phyloP scores from a whole-genome alignment of 164 flowering plant species.

The grape (Vitis vinifera) region DNA sequence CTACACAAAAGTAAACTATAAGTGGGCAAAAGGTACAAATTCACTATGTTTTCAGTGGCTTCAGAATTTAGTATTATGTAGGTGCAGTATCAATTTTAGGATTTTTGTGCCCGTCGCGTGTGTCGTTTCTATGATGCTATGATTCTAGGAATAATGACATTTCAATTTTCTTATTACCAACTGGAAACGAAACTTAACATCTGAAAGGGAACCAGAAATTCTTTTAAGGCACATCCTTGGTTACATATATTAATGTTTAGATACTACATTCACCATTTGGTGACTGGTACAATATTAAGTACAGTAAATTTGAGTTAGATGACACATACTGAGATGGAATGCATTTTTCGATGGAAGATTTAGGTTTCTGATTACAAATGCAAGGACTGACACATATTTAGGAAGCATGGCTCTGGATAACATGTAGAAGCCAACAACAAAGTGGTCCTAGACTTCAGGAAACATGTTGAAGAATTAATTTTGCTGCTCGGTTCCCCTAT shows the following conservation, averaged over 20 bases:
- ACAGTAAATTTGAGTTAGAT: slow-evolving; percentile 22
- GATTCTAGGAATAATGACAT: too few species aligned
- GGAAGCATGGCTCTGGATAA: slow-evolving; percentile 16
- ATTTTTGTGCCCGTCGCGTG: too few species aligned
- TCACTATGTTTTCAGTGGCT: too few species aligned
- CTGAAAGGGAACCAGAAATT: background rate
- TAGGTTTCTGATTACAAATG: slow-evolving; percentile 14
- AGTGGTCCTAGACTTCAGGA: background rate
- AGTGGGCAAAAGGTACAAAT: too few species aligned
- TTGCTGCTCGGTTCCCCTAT: slow-evolving; percentile 15
- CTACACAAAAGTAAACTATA: too few species aligned
- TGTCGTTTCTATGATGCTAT: too few species aligned
- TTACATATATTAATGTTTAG: slow-evolving; percentile 8
- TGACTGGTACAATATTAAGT: slow-evolving; percentile 19
- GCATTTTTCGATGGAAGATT: slow-evolving; percentile 12
- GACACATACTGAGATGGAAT: slow-evolving; percentile 16
- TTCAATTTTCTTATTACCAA: too few species aligned
- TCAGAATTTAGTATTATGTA: too few species aligned
- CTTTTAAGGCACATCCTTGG: background rate
- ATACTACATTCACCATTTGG: slow-evolving; percentile 10
- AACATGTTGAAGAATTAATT: slow-evolving; percentile 5
- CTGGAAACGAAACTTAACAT: background rate
- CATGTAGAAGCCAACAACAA: slow-evolving; percentile 13
- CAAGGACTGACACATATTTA: slow-evolving; percentile 4
- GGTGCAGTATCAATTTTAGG: too few species aligned